Base-by-base conservation (phyloP, 345 rosid genomes). In the Ailanthus altissimus region DNA sequence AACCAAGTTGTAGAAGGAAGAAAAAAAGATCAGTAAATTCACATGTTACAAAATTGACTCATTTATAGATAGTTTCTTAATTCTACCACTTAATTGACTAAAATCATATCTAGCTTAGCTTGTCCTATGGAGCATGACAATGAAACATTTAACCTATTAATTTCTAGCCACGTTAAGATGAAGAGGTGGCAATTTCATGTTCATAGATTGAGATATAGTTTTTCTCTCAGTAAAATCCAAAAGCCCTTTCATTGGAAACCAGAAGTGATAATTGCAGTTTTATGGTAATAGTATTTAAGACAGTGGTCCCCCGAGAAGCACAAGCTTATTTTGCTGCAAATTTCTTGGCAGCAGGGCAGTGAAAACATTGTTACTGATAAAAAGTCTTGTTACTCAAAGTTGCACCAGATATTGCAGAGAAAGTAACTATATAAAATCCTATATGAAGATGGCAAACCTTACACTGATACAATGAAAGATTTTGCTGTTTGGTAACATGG, bases 281-380 rank as follows among this genome's bases (percentile, higher is more conserved):
- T 26, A 20, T 54, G 5, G 50, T 8, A 13, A 26, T 20, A n/a
- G n/a, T 4, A 77, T 60, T 64, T 32, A 68, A 53, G 58, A 1
- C 12, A 8, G 72, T 57, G 78, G 81, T 68, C 83, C n/a, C n/a
- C 83, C 76, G 47, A 12, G 53, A 62, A 6, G 25, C 61, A 12
- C 16, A 9, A 11, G 65, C 63, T 49, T 14, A 72, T 15, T 72
- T 32, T 56, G 64, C 63, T 25, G 36, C 75, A 73, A 14, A 32
- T 32, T 32, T 42, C n/a, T 43, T 20, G 36, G 71, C 32, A 45
- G 32, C 50, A 8, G 20, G 42, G 9, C 74, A 70, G 10, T 53
- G 20, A 11, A 51, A 36, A 8, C 5, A 28, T 5, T 49, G 42
- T 69, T 7, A 0, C 42, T 11, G 43, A 43, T 9, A 18, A 25